Evolutionary conservation across 2,329 filamentous ascomycete species (phyloP).

Genomic region (Aspergillus vadensis): DNA sequence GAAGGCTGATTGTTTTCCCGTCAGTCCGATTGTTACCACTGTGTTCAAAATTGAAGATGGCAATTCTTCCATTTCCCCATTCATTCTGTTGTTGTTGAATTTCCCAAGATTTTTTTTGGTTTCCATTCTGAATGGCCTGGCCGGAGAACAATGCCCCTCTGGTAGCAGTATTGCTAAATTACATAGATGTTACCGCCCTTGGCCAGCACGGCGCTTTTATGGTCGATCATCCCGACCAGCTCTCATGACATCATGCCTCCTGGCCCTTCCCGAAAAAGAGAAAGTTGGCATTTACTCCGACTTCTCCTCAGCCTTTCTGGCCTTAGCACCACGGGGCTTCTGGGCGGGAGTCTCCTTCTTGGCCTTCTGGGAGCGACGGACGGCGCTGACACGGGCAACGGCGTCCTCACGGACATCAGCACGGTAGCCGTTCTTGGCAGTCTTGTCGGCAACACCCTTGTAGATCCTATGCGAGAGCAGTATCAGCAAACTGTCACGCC

Average conservation of each 20-base stretch:
- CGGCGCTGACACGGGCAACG: constrained; percentile 82
- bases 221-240: constrained; percentile 16
- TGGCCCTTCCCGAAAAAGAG: constrained; percentile 2
- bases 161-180: constrained; percentile 32
- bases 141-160: constrained; percentile 15
- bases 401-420: constrained; percentile 74
- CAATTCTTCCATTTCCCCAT: constrained; percentile 5
- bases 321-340: constrained; percentile 80
- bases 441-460: constrained; percentile 79
- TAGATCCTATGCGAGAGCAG: constrained; percentile 66
- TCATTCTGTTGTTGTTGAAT: constrained; percentile 12
- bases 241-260: constrained; percentile 17
- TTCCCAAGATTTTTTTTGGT: constrained; percentile 15
- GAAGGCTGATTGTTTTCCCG: constrained; percentile 25
- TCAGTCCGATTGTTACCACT: neutral
- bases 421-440: constrained; percentile 84
- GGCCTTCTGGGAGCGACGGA: constrained; percentile 75
- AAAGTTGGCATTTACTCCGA: constrained; percentile 34
- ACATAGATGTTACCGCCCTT: constrained; percentile 32
- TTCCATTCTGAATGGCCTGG: constrained; percentile 18
- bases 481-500: constrained; percentile 23
- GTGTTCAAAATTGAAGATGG: neutral
- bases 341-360: constrained; percentile 72
- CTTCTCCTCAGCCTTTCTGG: constrained; percentile 63
- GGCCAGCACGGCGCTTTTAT: constrained; percentile 29